A percentile compares a stretch with the other conserved stretches of the same genome.
phyloP scores from a whole-genome alignment of 108 stramenopile species.

The Cyclotella atomus region DNA sequence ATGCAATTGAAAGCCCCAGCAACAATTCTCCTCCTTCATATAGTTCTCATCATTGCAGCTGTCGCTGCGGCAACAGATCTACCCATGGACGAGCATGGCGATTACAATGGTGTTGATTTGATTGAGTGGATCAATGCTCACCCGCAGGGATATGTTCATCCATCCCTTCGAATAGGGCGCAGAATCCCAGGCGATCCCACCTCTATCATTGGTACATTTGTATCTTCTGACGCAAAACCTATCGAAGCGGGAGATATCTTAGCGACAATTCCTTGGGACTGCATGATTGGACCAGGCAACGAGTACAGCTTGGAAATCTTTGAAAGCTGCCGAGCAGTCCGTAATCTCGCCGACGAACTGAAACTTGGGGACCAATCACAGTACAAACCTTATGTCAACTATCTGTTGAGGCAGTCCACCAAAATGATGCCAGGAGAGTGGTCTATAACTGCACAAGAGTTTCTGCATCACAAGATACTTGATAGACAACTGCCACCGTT shows the following conservation, averaged over 20 bases:
- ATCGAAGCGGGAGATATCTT: slow-evolving; percentile 43
- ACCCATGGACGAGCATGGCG: slow-evolving; percentile 47
- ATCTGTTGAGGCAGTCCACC: slow-evolving; percentile 37
- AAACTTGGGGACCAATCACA: slow-evolving; percentile 37
- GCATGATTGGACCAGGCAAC: slow-evolving; percentile 35
- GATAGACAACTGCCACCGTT: slow-evolving; percentile 37
- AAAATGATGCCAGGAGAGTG: slow-evolving; percentile 47
- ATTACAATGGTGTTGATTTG: slow-evolving; percentile 45
- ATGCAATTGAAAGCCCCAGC: too few species aligned
- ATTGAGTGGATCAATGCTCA: slow-evolving; percentile 45
- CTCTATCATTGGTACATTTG: slow-evolving; percentile 42
- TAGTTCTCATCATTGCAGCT: too few species aligned
- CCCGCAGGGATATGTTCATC: slow-evolving; percentile 38
- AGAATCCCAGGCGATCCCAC: slow-evolving; percentile 37
- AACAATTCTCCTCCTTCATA: too few species aligned
- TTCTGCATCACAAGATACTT: slow-evolving; percentile 19
- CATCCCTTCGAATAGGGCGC: slow-evolving; percentile 41
- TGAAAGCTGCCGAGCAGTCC: slow-evolving; percentile 33
- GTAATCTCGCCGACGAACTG: slow-evolving; percentile 44
- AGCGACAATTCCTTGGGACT: slow-evolving; percentile 46
- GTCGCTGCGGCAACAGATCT: neutral
- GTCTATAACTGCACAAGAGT: slow-evolving; percentile 22
- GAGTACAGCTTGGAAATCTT: slow-evolving; percentile 22
- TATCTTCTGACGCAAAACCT: slow-evolving; percentile 18
- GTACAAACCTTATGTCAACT: slow-evolving; percentile 45